A percentile compares a stretch with the other conserved stretches of the same genome.
Conservation (phyloP, 1,284 basidiomycete genomes). For the Dichomitus squalens region DNA sequence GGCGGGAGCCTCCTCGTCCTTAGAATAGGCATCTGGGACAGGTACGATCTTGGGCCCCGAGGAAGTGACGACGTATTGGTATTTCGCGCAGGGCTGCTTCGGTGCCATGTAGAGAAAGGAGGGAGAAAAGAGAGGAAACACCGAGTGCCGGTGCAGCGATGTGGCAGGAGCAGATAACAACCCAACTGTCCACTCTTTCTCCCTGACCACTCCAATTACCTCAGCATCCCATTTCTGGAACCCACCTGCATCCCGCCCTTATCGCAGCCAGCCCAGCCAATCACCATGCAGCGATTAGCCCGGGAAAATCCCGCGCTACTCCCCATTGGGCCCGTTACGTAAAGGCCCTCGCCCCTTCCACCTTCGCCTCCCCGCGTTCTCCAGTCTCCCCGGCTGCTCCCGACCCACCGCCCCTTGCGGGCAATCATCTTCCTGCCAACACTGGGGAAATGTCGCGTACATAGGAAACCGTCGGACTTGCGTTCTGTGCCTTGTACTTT, state of each 20-base stretch:
- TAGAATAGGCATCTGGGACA: slow-evolving; percentile 60
- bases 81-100: slow-evolving; percentile 67
- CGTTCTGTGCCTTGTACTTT: not conserved
- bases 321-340: slow-evolving; percentile 11
- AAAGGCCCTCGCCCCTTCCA: slow-evolving; percentile 1
- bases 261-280: slow-evolving; percentile 21
- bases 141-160: slow-evolving; percentile 18
- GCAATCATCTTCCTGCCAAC: not conserved
- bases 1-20: slow-evolving; percentile 78
- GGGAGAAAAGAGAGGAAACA: slow-evolving; percentile 20
- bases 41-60: slow-evolving; percentile 70
- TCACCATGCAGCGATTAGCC: slow-evolving; percentile 16
- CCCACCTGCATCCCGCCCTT: slow-evolving; percentile 9
- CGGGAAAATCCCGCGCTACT: slow-evolving; percentile 11
- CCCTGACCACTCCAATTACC: slow-evolving; percentile 9
- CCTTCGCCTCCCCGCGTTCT: slow-evolving; percentile 16
- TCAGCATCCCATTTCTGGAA: slow-evolving; percentile 16
- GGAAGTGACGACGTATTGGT: slow-evolving; percentile 72
- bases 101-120: slow-evolving; percentile 53
- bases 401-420: not conserved
- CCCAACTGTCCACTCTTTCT: not conserved
- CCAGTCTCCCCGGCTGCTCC: not conserved
- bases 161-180: slow-evolving; percentile 19
- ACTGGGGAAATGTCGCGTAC: not conserved
- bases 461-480: not conserved